Evolutionary conservation across 176 grass and related monocot species (phyloP).

Genomic region (Phragmites australis): DNA sequence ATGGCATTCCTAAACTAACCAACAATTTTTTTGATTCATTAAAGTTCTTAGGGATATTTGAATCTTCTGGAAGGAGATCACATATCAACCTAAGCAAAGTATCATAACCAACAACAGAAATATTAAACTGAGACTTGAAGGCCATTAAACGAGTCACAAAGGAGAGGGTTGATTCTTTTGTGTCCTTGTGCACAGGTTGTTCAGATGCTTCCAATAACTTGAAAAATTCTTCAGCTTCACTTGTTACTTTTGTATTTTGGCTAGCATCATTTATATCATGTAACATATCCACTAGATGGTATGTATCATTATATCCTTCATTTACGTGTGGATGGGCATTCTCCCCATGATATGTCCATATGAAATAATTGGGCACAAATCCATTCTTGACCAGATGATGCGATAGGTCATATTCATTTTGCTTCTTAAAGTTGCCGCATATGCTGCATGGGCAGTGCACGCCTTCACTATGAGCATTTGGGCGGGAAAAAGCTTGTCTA

Average conservation of each 20-base stretch:
- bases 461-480: background rate
- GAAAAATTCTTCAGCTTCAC: slow-evolving; percentile 18
- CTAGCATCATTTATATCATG: background rate
- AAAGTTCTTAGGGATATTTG: background rate
- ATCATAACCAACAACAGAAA: background rate
- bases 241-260: background rate
- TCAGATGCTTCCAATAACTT: slow-evolving; percentile 17
- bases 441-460: background rate
- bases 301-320: background rate
- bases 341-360: slow-evolving; percentile 11
- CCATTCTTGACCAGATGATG: slow-evolving; percentile 17
- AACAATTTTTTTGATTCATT: slow-evolving; percentile 16
- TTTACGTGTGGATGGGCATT: background rate
- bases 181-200: background rate
- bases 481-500: background rate
- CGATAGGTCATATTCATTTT: slow-evolving; percentile 7
- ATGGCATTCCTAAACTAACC: slow-evolving; percentile 11
- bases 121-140: background rate
- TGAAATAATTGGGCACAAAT: slow-evolving; percentile 8
- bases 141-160: background rate
- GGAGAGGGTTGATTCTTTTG: slow-evolving; percentile 10
- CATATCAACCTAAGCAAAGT: background rate
- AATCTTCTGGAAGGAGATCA: slow-evolving; percentile 7
- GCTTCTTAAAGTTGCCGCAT: slow-evolving; percentile 20
- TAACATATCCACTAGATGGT: slow-evolving; percentile 12